These are phyloP conservation scores for Suillus bovinus DNA, from an alignment of 768 basidiomycete species.

Conservation along the genomic window DNA sequence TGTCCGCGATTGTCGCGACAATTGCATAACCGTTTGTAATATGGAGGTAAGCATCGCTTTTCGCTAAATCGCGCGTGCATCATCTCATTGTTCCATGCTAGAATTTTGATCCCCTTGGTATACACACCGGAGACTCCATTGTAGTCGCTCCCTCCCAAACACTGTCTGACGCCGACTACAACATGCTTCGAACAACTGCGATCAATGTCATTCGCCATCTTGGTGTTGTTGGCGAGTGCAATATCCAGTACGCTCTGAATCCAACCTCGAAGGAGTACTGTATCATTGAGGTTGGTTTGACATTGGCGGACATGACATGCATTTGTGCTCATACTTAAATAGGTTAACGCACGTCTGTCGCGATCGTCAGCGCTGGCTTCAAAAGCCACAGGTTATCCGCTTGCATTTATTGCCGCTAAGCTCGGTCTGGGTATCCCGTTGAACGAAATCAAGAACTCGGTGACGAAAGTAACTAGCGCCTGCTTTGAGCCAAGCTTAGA, in stretches of 20 bases:
- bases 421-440: conserved; percentile 96
- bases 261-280: conserved; percentile 95
- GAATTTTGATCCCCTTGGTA: conserved; percentile 99
- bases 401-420: conserved; percentile 98
- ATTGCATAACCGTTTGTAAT: conserved; percentile 99
- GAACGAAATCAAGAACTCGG: conserved; percentile 97
- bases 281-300: conserved; percentile 81
- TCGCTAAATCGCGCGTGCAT: not conserved
- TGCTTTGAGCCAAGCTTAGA: conserved; percentile 99
- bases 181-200: conserved; percentile 98
- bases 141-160: conserved; percentile 98
- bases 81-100: conserved; percentile 31
- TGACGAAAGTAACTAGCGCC: conserved; percentile 94
- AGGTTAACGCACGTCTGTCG: conserved; percentile 96
- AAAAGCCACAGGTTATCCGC: conserved; percentile 96
- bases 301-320: not conserved
- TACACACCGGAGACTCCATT: conserved; percentile 98
- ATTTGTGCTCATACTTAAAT: conserved; percentile 11
- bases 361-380: conserved; percentile 97
- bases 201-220: conserved; percentile 99
- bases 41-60: conserved; percentile 82
- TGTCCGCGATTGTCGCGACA: conserved; percentile 94
- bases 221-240: conserved; percentile 97
- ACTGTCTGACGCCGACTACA: conserved; percentile 97
- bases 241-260: conserved; percentile 98